A percentile compares a stretch with the other conserved stretches of the same genome.
Conservation (phyloP, 352 stramenopile genomes). For the Globisporangium orthogonon region DNA sequence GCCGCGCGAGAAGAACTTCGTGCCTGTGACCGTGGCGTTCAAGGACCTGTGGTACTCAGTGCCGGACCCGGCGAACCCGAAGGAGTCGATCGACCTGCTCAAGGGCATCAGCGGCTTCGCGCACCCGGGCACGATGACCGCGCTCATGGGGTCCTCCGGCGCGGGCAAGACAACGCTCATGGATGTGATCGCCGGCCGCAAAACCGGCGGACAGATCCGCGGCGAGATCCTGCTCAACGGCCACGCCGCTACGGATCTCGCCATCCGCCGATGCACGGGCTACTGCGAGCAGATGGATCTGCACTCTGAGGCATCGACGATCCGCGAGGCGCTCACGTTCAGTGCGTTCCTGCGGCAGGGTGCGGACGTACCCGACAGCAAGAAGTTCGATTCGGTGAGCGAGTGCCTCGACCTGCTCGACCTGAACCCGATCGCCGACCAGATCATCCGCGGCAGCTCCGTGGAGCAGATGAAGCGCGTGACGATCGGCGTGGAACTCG, state of each 20-base stretch:
- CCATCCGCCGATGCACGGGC: no score
- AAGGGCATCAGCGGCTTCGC: constrained; percentile 23
- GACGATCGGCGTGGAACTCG: constrained; percentile 42
- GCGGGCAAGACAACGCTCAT: no score
- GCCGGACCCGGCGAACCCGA: constrained; percentile 6
- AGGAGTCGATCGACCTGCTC: constrained; percentile 26
- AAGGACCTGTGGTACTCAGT: constrained; percentile 19
- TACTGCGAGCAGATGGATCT: constrained; percentile 86
- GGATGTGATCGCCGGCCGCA: no score
- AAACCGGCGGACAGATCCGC: no score
- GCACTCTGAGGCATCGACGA: constrained; percentile 83
- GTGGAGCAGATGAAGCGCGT: constrained; percentile 23
- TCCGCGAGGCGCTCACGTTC: constrained; percentile 88
- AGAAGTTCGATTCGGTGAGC: no score
- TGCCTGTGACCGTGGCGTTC: constrained; percentile 16
- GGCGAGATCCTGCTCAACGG: no score
- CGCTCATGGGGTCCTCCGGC: no score
- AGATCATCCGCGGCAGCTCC: constrained; percentile 23
- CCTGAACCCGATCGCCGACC: constrained; percentile 13
- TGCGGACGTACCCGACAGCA: no score
- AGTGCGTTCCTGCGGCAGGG: no score
- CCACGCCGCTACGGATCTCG: no score
- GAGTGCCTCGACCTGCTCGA: no score
- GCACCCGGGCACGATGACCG: constrained; percentile 25
- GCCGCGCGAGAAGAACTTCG: constrained; percentile 19